Conservation (phyloP, 495 filamentous ascomycete species). For the Neurospora sp. region DNA sequence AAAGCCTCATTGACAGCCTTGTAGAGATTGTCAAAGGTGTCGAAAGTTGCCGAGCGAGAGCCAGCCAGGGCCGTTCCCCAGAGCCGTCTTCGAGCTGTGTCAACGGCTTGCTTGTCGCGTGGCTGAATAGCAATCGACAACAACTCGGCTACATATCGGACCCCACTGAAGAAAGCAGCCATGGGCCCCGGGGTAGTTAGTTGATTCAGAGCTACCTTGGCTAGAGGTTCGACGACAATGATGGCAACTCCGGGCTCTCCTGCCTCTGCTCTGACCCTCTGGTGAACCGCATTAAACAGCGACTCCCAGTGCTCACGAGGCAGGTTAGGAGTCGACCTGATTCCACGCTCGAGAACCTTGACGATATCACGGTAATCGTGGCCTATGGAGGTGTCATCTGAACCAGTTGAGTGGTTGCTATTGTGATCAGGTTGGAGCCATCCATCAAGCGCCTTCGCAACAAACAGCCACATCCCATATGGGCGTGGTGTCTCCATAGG, state of each 20-base stretch:
- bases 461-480: slow-evolving; percentile 33
- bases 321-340: slow-evolving; percentile 36
- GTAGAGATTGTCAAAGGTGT: slow-evolving; percentile 55
- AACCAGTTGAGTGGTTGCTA: slow-evolving; percentile 23
- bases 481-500: slow-evolving; percentile 27
- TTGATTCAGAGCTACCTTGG: slow-evolving; percentile 36
- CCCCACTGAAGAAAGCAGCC: slow-evolving; percentile 5
- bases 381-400: slow-evolving; percentile 28
- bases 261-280: slow-evolving; percentile 51
- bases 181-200: slow-evolving; percentile 2
- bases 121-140: slow-evolving; percentile 33
- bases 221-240: slow-evolving; percentile 61
- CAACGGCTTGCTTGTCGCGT: slow-evolving; percentile 44
- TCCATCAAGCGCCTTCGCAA: slow-evolving; percentile 18
- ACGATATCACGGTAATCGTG: slow-evolving; percentile 61
- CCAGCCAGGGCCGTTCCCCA: slow-evolving; percentile 44
- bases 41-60: slow-evolving; percentile 35
- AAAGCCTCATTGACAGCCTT: slow-evolving; percentile 38
- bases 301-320: slow-evolving; percentile 47
- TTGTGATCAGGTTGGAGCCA: slow-evolving; percentile 24
- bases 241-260: slow-evolving; percentile 53
- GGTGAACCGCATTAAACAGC: slow-evolving; percentile 47
- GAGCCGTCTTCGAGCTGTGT: slow-evolving; percentile 45
- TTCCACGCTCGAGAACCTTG: slow-evolving; percentile 55
- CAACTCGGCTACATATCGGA: slow-evolving; percentile 26